Conservation (phyloP, 345 rosid genomes). For the Corymbia maculata region DNA sequence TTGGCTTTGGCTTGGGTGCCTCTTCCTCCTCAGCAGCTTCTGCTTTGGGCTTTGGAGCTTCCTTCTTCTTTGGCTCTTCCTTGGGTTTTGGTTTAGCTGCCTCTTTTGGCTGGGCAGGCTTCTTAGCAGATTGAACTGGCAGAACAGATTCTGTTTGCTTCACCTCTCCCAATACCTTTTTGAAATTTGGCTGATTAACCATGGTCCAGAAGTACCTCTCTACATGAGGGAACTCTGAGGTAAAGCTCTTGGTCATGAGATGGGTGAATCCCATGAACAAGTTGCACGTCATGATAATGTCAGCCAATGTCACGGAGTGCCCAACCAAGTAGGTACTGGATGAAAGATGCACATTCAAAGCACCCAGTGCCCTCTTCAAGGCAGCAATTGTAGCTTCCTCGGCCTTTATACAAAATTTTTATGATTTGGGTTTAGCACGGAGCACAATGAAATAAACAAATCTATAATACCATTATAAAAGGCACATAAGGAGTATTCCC, state of each 20-base stretch:
- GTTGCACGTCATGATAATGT: conserved; percentile 70
- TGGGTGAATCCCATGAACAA: conserved; percentile 36
- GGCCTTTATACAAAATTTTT: conserved; percentile 23
- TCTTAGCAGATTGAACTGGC: conserved; percentile 47
- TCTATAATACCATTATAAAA: not conserved
- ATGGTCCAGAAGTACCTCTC: conserved; percentile 98
- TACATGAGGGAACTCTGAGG: conserved; percentile 87
- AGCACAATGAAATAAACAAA: not conserved
- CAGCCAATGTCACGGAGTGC: conserved; percentile 82
- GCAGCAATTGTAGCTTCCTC: conserved; percentile 75
- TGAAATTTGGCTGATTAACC: conserved; percentile 87
- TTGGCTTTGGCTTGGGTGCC: conserved; percentile 49
- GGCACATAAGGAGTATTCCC: not conserved
- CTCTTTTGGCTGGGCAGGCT: conserved; percentile 52
- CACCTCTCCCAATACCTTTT: conserved; percentile 71
- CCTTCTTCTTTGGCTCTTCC: conserved; percentile 66
- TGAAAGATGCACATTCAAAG: conserved; percentile 62
- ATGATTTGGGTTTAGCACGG: not conserved
- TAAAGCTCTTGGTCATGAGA: conserved; percentile 68
- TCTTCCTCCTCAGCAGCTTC: conserved; percentile 24
- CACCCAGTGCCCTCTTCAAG: conserved; percentile 73
- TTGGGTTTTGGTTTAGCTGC: conserved; percentile 59
- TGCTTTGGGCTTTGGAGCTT: conserved; percentile 56
- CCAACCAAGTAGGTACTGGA: conserved; percentile 89
- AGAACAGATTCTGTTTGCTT: conserved; percentile 67